Base-by-base conservation (phyloP, 495 filamentous ascomycete species). In the Penicillium fimorum region DNA sequence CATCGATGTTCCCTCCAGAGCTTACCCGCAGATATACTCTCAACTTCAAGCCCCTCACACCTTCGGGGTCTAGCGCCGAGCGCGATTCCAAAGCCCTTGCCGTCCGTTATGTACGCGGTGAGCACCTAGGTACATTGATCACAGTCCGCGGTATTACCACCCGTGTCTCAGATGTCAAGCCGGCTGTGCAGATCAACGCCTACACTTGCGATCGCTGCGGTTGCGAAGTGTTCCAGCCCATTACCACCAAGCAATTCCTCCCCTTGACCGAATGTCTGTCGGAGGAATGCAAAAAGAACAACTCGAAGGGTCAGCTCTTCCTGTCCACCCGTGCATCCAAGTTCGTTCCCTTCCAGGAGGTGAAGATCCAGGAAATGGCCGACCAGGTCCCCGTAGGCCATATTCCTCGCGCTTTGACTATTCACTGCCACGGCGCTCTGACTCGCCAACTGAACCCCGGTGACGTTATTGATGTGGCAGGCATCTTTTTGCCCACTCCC, bases 361-460 rank as follows among this genome's bases (percentile, higher is more conserved):
- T 97, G 66, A 97, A 97, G 76, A 90, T 98, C 61, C 95, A 98
- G 75, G 94, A 98, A 72, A 88, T 97, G 82, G 92, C 94, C 27
- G 94, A 97, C 62, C 94, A 98, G 68, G 94, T 98, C 1, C 94
- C 94, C 9, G 93, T 98, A 56, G 94, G 94, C 27, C 94, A 98
- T 68, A 97, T 98, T 57, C 94, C 94, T 20, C 85, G 94, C 46
- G 88, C 87, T 41, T 74, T 98, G 47, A 97, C 93, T 1, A 72
- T 98, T 15, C 85, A 95, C 64, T 96, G 92, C 70, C 87, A 96
- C 65, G 95, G 95, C 51, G 87, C 80, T 57, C 79, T 93, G 22
- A 91, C 91, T 17, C 80, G 94, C 18, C 83, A 89, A 56, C 82
- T 97, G 61, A 97, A 90, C 69, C 94, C 94, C 3, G 94, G 94